Conservation (phyloP, 2,329 filamentous ascomycete species). For the Pseudogymnoascus verrucosus region DNA sequence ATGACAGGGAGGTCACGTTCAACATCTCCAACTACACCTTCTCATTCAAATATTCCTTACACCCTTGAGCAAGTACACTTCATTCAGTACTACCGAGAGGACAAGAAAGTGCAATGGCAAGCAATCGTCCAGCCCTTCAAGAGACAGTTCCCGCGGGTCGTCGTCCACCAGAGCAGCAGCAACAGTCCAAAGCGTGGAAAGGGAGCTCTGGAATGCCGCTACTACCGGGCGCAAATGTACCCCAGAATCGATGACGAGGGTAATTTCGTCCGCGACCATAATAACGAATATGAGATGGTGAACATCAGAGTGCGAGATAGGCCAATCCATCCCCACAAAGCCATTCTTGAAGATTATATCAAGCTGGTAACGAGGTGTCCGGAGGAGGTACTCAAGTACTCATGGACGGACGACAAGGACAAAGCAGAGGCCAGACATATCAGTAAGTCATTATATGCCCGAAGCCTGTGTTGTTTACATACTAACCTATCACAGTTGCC, state of each 20-base stretch:
- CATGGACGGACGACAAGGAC: constrained; percentile 2
- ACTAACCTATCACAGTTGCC: not conserved
- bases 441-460: not conserved
- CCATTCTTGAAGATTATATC: not conserved
- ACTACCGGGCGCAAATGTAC: constrained; percentile 9
- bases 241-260: not conserved
- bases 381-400: not conserved
- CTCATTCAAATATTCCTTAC: not conserved
- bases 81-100: constrained; percentile 9
- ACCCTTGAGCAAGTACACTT: constrained; percentile 8
- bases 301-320: constrained; percentile 2
- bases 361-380: constrained; percentile 6
- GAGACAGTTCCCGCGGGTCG: not conserved
- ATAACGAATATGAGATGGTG: not conserved
- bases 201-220: not conserved
- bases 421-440: not conserved
- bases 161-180: not conserved
- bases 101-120: constrained; percentile 1
- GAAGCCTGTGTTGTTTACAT: not conserved
- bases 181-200: not conserved
- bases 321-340: not conserved
- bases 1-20: not conserved
- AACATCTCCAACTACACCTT: not conserved
- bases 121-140: not conserved
- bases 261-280: not conserved